Evolutionary conservation across 2,329 filamentous ascomycete species (phyloP).

Genomic region (Diaporthe australafricana): DNA sequence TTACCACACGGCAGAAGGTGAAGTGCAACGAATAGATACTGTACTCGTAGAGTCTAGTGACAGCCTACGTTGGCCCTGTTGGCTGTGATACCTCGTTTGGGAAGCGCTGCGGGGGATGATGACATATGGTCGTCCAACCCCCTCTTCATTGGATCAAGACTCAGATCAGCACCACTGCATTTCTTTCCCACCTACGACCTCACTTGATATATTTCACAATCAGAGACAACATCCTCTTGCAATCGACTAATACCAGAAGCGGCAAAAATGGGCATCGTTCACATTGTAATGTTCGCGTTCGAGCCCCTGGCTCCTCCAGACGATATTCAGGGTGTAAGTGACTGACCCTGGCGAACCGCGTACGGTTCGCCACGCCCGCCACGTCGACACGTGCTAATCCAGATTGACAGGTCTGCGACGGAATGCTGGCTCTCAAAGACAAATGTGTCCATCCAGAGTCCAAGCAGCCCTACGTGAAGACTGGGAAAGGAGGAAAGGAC

Average conservation of each 20-base stretch:
- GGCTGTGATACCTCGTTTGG: constrained; percentile 4
- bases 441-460: constrained; percentile 72
- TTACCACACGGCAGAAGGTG: background rate
- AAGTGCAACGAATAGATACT: background rate
- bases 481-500: constrained; percentile 68
- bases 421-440: constrained; percentile 62
- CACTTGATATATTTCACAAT: background rate
- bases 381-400: background rate
- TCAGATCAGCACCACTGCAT: background rate
- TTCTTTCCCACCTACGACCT: background rate
- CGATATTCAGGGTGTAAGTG: constrained; percentile 66
- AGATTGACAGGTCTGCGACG: constrained; percentile 44
- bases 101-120: constrained; percentile 23
- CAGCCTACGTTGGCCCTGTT: background rate
- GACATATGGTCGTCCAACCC: constrained; percentile 7
- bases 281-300: constrained; percentile 77
- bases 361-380: background rate
- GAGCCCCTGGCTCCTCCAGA: constrained; percentile 61
- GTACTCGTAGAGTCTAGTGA: background rate
- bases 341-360: background rate
- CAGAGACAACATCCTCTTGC: background rate
- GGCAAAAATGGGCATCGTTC: constrained; percentile 69
- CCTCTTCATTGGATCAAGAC: background rate
- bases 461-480: constrained; percentile 69
- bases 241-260: background rate